These are phyloP conservation scores for Spergularia marina DNA, from an alignment of 148 eudicot species.

Conservation along the genomic window DNA sequence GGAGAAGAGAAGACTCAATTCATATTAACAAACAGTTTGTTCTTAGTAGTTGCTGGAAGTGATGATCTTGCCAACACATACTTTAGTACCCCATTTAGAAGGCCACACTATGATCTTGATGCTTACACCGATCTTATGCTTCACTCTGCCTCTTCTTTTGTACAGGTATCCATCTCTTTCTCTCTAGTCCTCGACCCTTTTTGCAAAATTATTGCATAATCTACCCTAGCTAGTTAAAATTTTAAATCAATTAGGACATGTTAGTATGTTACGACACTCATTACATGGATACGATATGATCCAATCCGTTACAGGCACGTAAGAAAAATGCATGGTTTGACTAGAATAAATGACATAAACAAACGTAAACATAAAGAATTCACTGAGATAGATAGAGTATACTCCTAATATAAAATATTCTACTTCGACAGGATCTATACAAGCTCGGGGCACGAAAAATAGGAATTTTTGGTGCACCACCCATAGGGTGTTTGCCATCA, in stretches of 20 bases:
- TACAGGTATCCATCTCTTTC: conserved; percentile 36
- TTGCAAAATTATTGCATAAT: no score
- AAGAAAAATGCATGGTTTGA: no score
- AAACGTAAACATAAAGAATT: no score
- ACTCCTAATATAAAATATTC: neutral
- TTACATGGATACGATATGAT: no score
- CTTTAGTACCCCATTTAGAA: conserved; percentile 38
- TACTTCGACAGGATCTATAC: conserved; percentile 34
- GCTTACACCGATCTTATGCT: conserved; percentile 51
- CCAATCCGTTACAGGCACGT: no score
- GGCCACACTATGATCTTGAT: conserved; percentile 35
- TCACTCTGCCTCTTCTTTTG: conserved; percentile 39
- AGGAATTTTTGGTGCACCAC: conserved; percentile 42
- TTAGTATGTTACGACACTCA: no score
- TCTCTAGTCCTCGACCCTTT: no score
- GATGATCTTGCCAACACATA: conserved; percentile 68
- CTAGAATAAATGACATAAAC: no score
- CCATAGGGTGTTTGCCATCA: conserved; percentile 54
- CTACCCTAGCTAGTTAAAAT: no score
- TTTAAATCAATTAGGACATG: no score
- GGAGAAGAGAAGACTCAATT: conserved; percentile 40
- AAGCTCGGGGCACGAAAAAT: conserved; percentile 40
- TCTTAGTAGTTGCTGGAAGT: conserved; percentile 47
- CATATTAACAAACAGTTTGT: conserved; percentile 40
- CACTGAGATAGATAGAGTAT: no score